These are phyloP conservation scores for Rhodotorula taiwanensis DNA, from an alignment of 768 basidiomycete genomes.

Conservation along the genomic window DNA sequence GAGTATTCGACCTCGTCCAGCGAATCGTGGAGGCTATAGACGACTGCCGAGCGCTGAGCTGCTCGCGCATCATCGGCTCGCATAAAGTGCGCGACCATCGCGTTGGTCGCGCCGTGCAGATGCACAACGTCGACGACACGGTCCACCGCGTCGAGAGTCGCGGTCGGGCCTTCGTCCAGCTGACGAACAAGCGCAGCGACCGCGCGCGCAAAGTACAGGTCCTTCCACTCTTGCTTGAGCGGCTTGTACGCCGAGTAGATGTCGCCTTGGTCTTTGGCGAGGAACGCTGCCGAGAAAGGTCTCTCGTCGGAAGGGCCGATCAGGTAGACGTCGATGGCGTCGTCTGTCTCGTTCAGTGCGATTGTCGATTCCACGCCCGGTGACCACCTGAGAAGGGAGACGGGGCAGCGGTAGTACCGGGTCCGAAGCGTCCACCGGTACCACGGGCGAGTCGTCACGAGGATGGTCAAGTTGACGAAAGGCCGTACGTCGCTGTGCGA, in stretches of 20 bases:
- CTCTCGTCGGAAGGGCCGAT: conserved; percentile 3
- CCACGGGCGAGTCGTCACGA: not conserved
- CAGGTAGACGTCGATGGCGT: conserved; percentile 20
- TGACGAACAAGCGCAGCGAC: conserved; percentile 8
- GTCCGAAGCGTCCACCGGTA: not conserved
- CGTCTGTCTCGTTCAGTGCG: not conserved
- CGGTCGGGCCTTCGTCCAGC: not conserved
- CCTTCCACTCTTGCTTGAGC: conserved; percentile 29
- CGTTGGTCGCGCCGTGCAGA: conserved; percentile 30
- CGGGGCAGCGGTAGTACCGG: not conserved
- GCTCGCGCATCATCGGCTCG: no score
- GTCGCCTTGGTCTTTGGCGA: conserved; percentile 18
- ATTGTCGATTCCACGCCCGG: no score
- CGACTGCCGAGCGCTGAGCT: conserved; percentile 4
- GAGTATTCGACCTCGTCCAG: conserved; percentile 30
- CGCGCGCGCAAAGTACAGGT: conserved; percentile 18
- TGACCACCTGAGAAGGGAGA: conserved; percentile 17
- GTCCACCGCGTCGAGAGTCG: not conserved
- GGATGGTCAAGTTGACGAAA: conserved; percentile 8
- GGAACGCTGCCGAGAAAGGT: conserved; percentile 21
- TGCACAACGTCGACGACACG: conserved; percentile 16
- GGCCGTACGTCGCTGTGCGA: not conserved
- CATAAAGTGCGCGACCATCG: conserved; percentile 17
- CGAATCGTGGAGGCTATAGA: conserved; percentile 27
- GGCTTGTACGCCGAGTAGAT: conserved; percentile 30